Conservation (phyloP, 306 rosid species). For the Acmispon strigosus region DNA sequence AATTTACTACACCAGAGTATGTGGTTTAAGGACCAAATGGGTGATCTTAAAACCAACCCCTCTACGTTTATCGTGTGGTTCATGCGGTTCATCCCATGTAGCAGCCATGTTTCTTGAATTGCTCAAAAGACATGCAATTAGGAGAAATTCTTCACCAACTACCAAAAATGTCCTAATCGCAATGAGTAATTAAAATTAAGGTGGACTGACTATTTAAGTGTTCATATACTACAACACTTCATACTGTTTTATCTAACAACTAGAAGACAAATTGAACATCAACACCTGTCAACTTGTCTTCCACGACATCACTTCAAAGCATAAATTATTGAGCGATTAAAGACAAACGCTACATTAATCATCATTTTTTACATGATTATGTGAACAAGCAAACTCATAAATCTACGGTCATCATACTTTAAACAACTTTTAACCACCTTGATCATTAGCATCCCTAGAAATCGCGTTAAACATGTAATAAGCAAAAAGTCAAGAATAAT, state of each 20-base stretch:
- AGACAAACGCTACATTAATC: neutral
- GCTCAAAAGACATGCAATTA: neutral
- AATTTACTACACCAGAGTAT: no score
- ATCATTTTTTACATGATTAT: neutral
- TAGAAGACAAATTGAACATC: slow-evolving; percentile 26
- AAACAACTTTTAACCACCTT: neutral
- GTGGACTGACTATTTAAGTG: neutral
- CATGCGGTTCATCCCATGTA: no score
- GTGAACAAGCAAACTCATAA: slow-evolving; percentile 22
- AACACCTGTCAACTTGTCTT: slow-evolving; percentile 14
- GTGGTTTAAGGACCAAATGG: no score
- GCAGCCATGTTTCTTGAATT: neutral
- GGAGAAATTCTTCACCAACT: neutral
- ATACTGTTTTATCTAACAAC: slow-evolving; percentile 29
- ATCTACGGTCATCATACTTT: slow-evolving; percentile 5
- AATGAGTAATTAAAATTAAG: neutral
- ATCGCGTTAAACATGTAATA: no score
- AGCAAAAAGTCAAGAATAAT: neutral
- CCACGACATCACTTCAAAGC: neutral
- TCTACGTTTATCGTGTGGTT: no score
- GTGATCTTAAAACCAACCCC: no score
- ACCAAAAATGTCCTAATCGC: slow-evolving; percentile 7
- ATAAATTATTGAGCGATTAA: slow-evolving; percentile 15
- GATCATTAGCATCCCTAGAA: neutral
- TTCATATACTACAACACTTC: neutral